phyloP scores from a whole-genome alignment of 1,284 basidiomycete genomes.

The Trametes sp. region DNA sequence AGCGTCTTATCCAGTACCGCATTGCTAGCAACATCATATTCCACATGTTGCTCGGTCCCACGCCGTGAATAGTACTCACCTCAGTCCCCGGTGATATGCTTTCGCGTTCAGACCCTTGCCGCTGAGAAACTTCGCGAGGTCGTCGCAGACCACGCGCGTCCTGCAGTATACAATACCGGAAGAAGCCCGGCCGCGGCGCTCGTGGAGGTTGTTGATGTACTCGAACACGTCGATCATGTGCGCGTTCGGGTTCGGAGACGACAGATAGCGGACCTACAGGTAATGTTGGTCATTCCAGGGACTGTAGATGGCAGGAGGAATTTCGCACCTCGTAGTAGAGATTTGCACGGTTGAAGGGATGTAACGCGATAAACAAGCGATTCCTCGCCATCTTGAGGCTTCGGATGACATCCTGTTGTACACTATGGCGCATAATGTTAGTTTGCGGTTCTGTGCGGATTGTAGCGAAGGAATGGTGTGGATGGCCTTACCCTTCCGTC shows the following conservation, averaged over 20 bases:
- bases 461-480: constrained; percentile 5
- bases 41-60: neutral
- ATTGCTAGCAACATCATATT: constrained; percentile 43
- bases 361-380: constrained; percentile 67
- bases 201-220: constrained; percentile 69
- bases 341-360: constrained; percentile 84
- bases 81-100: constrained; percentile 79
- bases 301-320: neutral
- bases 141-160: constrained; percentile 69
- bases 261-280: constrained; percentile 65
- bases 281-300: neutral
- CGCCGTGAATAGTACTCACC: constrained; percentile 43
- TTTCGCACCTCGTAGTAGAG: constrained; percentile 79
- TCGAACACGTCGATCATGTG: constrained; percentile 72
- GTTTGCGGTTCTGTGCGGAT: too few relatives aligned
- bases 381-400: constrained; percentile 67
- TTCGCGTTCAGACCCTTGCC: constrained; percentile 71
- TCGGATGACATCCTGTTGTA: constrained; percentile 74
- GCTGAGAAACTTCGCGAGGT: constrained; percentile 67
- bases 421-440: constrained; percentile 36
- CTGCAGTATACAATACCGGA: constrained; percentile 87
- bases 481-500: constrained; percentile 57
- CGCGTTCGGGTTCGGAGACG: constrained; percentile 53
- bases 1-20: constrained; percentile 65
- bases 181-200: constrained; percentile 64